Conservation (phyloP, 2,329 filamentous ascomycete species). For the Pseudogymnoascus sp. region DNA sequence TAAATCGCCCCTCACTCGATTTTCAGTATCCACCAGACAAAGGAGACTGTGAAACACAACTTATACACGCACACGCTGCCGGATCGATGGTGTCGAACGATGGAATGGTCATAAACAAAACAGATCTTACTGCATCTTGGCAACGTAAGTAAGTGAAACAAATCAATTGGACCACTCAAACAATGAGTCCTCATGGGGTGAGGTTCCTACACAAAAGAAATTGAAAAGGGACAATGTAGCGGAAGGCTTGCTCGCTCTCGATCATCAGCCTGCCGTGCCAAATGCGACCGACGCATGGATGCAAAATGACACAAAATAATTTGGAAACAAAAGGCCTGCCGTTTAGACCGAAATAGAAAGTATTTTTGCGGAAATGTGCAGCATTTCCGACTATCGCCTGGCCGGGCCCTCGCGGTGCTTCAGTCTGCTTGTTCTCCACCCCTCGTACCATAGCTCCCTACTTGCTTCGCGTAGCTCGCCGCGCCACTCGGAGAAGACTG, state of each 20-base stretch:
- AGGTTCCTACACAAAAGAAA: constrained; percentile 4
- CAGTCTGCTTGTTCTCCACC: constrained; percentile 72
- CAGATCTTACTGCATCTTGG: constrained; percentile 5
- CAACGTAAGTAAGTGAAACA: constrained; percentile 8
- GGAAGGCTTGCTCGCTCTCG: constrained; percentile 4
- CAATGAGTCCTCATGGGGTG: not conserved
- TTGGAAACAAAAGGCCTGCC: constrained; percentile 7
- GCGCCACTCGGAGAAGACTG: constrained; percentile 90
- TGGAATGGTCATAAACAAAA: constrained; percentile 8
- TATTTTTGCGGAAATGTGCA: not conserved
- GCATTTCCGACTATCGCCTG: not conserved
- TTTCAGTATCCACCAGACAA: not conserved
- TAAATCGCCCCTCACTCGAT: not conserved
- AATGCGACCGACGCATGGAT: constrained; percentile 5
- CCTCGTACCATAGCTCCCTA: constrained; percentile 89
- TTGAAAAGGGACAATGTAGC: constrained; percentile 4
- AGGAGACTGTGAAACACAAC: constrained; percentile 6
- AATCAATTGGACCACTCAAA: constrained; percentile 5
- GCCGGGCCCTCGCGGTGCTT: constrained; percentile 28
- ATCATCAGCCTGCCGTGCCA: not conserved
- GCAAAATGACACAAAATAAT: constrained; percentile 7
- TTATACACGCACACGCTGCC: constrained; percentile 6
- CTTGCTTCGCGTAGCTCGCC: constrained; percentile 83
- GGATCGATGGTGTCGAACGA: constrained; percentile 5
- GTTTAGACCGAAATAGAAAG: constrained; percentile 6